Percentiles rank a stretch among this genome's conserved stretches.
phyloP scores from a whole-genome alignment of 2,329 filamentous ascomycete genomes.

The Aspergillus carbonarius region DNA sequence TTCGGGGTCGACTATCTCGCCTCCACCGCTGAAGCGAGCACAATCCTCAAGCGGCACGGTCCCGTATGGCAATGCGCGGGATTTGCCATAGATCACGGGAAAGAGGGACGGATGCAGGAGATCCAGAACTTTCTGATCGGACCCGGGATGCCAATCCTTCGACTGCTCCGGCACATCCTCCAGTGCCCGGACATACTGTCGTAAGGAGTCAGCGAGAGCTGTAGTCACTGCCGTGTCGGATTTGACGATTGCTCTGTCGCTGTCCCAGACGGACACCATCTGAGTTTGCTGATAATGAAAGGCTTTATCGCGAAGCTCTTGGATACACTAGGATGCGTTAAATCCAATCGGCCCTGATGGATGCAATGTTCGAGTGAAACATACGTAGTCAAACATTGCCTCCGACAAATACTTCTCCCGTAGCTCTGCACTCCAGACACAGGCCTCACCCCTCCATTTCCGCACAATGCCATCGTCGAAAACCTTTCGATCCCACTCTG shows the following conservation, averaged over 20 bases:
- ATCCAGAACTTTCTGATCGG: constrained; percentile 58
- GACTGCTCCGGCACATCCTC: constrained; percentile 48
- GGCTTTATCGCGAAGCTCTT: constrained; percentile 1
- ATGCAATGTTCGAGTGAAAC: background rate
- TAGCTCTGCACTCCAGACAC: background rate
- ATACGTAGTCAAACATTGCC: constrained; percentile 1
- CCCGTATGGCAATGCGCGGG: constrained; percentile 22
- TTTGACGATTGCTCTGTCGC: background rate
- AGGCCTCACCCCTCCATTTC: constrained; percentile 36
- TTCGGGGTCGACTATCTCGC: constrained; percentile 2
- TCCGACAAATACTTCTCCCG: background rate
- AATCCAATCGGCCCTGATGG: background rate
- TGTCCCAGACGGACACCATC: background rate
- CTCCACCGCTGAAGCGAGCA: constrained; percentile 16
- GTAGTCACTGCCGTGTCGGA: constrained; percentile 46
- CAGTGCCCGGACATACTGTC: constrained; percentile 48
- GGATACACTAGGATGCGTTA: background rate
- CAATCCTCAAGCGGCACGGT: constrained; percentile 27
- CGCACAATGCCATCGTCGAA: constrained; percentile 34
- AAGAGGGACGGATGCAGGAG: constrained; percentile 62
- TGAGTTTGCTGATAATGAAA: background rate
- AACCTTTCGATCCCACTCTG: constrained; percentile 42
- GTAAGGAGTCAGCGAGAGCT: constrained; percentile 45
- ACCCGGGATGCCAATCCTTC: constrained; percentile 65
- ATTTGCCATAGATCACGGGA: constrained; percentile 34